A percentile compares a stretch with the other conserved stretches of the same genome.
Evolutionary conservation across 139 green algal genomes (phyloP).

Genomic region (Chlorella sp.): DNA sequence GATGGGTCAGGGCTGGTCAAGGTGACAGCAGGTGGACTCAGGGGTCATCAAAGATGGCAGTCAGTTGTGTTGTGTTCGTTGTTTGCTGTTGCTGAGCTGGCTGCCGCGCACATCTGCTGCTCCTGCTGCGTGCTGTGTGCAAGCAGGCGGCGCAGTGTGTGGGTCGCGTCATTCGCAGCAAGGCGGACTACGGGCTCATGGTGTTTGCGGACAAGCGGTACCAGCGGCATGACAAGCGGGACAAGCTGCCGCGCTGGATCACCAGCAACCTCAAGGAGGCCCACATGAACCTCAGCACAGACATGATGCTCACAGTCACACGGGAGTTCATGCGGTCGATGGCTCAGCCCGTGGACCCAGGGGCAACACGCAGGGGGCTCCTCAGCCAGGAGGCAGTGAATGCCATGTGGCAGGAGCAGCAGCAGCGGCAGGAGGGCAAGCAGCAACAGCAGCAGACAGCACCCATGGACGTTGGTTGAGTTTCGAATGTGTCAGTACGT

Average conservation of each 20-base stretch:
- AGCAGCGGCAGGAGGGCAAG: too few relatives aligned
- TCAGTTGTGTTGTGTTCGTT: too few relatives aligned
- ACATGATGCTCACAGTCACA: conserved; percentile 87
- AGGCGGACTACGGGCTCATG: conserved; percentile 81
- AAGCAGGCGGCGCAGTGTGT: conserved; percentile 98
- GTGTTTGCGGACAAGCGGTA: conserved; percentile 86
- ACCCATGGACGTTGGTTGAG: too few relatives aligned
- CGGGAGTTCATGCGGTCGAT: conserved; percentile 90
- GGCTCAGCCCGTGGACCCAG: conserved; percentile 80
- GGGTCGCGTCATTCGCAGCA: conserved; percentile 96
- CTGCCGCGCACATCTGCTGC: too few relatives aligned
- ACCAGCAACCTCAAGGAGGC: conserved; percentile 81
- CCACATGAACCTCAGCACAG: conserved; percentile 84
- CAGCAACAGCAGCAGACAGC: too few relatives aligned
- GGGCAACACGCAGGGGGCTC: conserved; percentile 55
- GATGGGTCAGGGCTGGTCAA: too few relatives aligned
- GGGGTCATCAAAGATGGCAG: too few relatives aligned
- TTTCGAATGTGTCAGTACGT: too few relatives aligned
- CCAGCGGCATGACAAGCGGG: conserved; percentile 94
- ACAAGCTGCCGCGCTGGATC: conserved; percentile 96
- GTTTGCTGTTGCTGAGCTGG: too few relatives aligned
- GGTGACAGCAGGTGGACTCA: too few relatives aligned
- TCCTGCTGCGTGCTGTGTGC: too few relatives aligned
- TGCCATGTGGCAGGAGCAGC: too few relatives aligned
- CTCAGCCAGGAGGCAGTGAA: conserved; percentile 59